These are phyloP conservation scores for Colletotrichum sp. DNA, from an alignment of 2,329 filamentous ascomycete genomes.

Conservation along the genomic window DNA sequence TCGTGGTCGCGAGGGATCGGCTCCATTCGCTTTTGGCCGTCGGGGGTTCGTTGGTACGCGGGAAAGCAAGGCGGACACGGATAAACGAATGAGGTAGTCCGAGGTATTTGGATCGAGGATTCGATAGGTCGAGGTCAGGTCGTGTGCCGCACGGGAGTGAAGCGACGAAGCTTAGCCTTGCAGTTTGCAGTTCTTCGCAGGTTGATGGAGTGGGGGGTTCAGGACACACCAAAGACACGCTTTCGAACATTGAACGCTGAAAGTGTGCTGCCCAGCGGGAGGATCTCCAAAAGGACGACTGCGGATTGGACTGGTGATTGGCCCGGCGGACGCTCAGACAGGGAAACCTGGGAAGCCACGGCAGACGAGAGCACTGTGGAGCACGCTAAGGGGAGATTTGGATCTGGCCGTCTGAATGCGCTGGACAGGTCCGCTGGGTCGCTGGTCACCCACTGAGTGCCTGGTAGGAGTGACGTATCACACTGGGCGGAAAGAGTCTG, in stretches of 20 bases:
- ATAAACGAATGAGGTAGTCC: not conserved
- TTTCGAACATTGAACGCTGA: not conserved
- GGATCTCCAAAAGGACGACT: not conserved
- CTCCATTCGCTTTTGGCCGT: slow-evolving; percentile 12
- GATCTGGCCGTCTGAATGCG: not conserved
- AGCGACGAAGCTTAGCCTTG: slow-evolving; percentile 1
- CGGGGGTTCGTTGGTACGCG: not conserved
- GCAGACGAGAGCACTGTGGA: not conserved
- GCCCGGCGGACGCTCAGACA: not conserved
- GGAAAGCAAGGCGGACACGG: not conserved
- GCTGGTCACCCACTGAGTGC: not conserved
- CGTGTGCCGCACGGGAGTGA: not conserved
- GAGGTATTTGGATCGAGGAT: not conserved
- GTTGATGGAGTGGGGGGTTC: not conserved
- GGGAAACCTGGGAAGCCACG: not conserved
- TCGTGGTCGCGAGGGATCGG: not conserved
- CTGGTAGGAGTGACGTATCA: not conserved
- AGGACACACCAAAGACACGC: not conserved
- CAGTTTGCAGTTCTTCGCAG: slow-evolving; percentile 19
- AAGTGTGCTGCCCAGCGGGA: not conserved
- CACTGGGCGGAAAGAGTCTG: not conserved
- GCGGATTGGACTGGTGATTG: not conserved
- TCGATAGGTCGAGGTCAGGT: not conserved
- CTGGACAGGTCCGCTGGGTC: not conserved
- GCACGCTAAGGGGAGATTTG: not conserved